phyloP scores from a whole-genome alignment of 2,329 filamentous ascomycete species.

The Penicillium sp. region DNA sequence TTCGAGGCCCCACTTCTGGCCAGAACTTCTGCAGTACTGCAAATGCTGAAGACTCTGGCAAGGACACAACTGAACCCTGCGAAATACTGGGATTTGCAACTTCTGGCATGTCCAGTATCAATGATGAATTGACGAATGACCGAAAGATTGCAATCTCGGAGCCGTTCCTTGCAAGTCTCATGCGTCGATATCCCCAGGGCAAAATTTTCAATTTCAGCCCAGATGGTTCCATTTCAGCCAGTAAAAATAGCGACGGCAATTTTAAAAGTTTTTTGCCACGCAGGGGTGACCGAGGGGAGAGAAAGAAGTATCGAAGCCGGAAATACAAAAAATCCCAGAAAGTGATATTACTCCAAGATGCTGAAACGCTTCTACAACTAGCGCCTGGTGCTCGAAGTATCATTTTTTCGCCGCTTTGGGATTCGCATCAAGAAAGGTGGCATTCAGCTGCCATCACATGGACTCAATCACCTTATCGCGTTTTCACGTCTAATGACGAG shows the following conservation, averaged over 20 bases:
- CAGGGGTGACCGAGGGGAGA: too few species aligned
- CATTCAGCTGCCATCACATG: conserved; percentile 31
- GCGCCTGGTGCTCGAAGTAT: conserved; percentile 28
- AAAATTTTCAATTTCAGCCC: conserved; percentile 24
- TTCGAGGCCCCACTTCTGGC: too few species aligned
- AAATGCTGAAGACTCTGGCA: not conserved
- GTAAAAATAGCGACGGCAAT: conserved; percentile 8
- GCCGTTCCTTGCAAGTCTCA: conserved; percentile 39
- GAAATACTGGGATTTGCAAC: conserved; percentile 16
- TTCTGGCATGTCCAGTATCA: conserved; percentile 28
- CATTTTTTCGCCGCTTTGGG: conserved; percentile 34
- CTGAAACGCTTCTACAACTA: conserved; percentile 22
- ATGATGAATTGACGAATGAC: conserved; percentile 11
- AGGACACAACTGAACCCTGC: conserved; percentile 2
- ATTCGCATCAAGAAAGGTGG: conserved; percentile 27
- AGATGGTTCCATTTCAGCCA: conserved; percentile 17
- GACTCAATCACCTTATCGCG: conserved; percentile 28
- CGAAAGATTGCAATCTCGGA: conserved; percentile 36
- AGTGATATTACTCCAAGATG: conserved; percentile 14
- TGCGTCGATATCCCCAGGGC: conserved; percentile 24
- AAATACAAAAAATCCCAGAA: conserved; percentile 5
- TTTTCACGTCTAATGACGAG: conserved; percentile 30
- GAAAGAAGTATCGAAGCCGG: too few species aligned
- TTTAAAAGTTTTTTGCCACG: not conserved
- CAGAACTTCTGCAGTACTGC: too few species aligned